phyloP scores from a whole-genome alignment of 2,329 filamentous ascomycete genomes.

The Penicillium hordei region DNA sequence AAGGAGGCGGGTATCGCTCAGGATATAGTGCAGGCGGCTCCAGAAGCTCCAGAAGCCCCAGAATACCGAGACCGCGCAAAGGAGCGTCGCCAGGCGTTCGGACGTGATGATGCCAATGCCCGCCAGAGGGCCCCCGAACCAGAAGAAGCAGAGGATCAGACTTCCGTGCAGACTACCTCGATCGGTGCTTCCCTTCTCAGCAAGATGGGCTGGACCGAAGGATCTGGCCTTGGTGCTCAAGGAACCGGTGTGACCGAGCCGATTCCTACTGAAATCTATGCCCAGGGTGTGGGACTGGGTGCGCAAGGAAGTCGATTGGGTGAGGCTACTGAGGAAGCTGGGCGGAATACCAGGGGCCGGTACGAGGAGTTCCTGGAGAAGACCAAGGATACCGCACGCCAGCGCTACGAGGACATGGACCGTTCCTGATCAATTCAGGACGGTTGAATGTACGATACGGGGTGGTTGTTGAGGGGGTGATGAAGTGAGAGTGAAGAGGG shows the following conservation, averaged over 20 bases:
- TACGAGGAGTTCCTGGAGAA: conserved; percentile 51
- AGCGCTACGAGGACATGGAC: conserved; percentile 49
- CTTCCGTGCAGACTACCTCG: conserved; percentile 36
- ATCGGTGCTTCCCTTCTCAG: conserved; percentile 53
- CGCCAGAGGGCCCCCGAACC: conserved; percentile 27
- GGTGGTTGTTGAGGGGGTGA: not conserved
- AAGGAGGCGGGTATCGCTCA: not conserved
- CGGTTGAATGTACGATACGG: conserved; percentile 12
- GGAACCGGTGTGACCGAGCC: conserved; percentile 50
- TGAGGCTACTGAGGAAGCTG: conserved; percentile 50
- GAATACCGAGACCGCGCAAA: conserved; percentile 51
- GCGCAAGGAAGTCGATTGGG: conserved; percentile 51
- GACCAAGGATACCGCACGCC: conserved; percentile 48
- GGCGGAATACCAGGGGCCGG: conserved; percentile 48
- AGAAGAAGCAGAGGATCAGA: conserved; percentile 34
- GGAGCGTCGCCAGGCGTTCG: conserved; percentile 48
- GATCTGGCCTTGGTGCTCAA: conserved; percentile 50
- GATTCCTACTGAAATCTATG: conserved; percentile 51
- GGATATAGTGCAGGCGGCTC: not conserved
- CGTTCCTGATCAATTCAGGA: conserved; percentile 6
- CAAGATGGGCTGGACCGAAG: conserved; percentile 53
- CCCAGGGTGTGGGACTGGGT: conserved; percentile 51
- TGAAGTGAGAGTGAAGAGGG: not conserved
- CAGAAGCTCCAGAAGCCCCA: not conserved
- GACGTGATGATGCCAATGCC: conserved; percentile 27